Evolutionary conservation across 208 protist genomes (phyloP), one percentile per base, ranked within the genome.

Genomic region (Acanthamoeba culbertsoni): DNA sequence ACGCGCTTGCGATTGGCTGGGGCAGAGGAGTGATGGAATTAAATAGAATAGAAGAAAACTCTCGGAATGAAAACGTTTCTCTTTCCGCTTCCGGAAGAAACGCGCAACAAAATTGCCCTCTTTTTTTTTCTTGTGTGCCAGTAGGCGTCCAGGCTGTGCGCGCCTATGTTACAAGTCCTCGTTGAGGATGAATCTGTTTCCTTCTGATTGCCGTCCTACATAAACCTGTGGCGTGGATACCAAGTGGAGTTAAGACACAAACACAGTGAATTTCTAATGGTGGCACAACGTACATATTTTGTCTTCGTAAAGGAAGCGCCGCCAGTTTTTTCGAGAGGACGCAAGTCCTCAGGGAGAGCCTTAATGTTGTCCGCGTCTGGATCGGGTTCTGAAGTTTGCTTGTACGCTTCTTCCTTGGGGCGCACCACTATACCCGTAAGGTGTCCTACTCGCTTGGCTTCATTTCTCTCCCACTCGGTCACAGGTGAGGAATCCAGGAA

Each of bases 121-220:
- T 6, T 37, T 31, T 16, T 68, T 55, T 55, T 18, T 55, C 48
- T 55, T n/a, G n/a, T n/a, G n/a, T n/a, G n/a, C n/a, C n/a, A n/a
- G n/a, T n/a, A n/a, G n/a, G n/a, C n/a, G n/a, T n/a, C n/a, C n/a
- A n/a, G n/a, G n/a, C 48, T 55, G 12, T 55, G 12, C 18, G 12
- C 18, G 12, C 18, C 48, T 68, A 37, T 90, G 82, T 23, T 95
- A 96, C 77, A 96, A 90, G 71, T 95, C 94, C 43, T 96, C 68
- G 90, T 96, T 96, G 63, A 94, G 84, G 63, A 96, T 96, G 42
- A 96, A 96, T 42, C 95, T 86, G 86, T 96, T 96, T 65, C 95
- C 95, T 86, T 96, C 95, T 45, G 95, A 96, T 43, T 96, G 95
- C 71, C 91, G 94, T 26, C 95, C 95, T 71, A 95, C 94, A 48